Conservation (phyloP, 2,329 filamentous ascomycete genomes). For the Aureobasidium leucospermi region DNA sequence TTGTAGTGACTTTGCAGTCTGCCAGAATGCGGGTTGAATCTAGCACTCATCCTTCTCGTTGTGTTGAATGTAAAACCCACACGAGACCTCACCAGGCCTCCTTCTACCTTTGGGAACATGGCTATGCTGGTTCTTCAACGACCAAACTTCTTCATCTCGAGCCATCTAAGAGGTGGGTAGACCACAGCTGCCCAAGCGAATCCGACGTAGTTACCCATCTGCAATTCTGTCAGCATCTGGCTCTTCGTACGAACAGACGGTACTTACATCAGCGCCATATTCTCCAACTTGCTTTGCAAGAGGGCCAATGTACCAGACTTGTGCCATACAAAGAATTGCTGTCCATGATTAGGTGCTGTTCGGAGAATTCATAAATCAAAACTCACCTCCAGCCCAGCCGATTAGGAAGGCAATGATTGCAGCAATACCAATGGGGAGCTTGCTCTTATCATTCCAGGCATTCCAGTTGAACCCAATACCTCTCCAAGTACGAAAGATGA, state of each 20-base stretch:
- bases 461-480: constrained; percentile 51
- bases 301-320: constrained; percentile 62
- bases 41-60: not conserved
- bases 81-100: not conserved
- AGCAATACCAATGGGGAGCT: constrained; percentile 56
- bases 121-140: constrained; percentile 26
- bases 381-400: constrained; percentile 51
- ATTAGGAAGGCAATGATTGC: constrained; percentile 55
- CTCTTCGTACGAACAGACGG: not conserved
- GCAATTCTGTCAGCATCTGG: not conserved
- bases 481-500: constrained; percentile 49
- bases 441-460: constrained; percentile 51
- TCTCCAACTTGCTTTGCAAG: constrained; percentile 51
- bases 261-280: constrained; percentile 49
- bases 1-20: not conserved
- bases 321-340: constrained; percentile 57
- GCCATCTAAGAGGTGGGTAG: constrained; percentile 47
- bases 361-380: not conserved
- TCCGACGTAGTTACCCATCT: constrained; percentile 54
- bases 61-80: not conserved
- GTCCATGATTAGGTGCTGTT: constrained; percentile 19
- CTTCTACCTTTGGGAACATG: not conserved
- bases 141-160: constrained; percentile 45
- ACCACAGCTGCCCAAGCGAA: constrained; percentile 53
- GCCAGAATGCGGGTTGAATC: not conserved